Evolutionary conservation across 2,329 filamentous ascomycete genomes (phyloP).

Genomic region (Aschersonia sp.): DNA sequence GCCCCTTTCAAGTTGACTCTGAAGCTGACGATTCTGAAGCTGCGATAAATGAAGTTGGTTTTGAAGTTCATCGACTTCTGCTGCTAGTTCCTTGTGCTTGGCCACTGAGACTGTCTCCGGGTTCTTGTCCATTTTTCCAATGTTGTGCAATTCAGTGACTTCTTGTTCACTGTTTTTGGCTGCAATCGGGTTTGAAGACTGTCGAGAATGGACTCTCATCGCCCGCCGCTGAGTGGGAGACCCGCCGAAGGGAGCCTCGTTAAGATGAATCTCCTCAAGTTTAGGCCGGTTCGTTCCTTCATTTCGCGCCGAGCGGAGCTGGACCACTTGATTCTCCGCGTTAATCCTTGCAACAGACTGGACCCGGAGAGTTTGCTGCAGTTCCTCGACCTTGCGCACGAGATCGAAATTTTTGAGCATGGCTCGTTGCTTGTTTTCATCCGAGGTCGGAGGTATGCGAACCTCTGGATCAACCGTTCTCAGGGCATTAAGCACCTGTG

Average conservation of each 20-base stretch:
- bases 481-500: conserved; percentile 68
- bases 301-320: conserved; percentile 59
- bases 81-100: conserved; percentile 78
- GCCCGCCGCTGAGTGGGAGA: conserved; percentile 62
- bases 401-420: conserved; percentile 69
- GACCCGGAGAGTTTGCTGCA: conserved; percentile 78
- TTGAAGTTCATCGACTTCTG: conserved; percentile 82
- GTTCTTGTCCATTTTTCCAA: conserved; percentile 71
- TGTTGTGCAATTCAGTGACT: conserved; percentile 48
- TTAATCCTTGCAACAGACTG: conserved; percentile 68
- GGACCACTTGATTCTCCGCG: conserved; percentile 69
- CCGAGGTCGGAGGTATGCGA: conserved; percentile 46
- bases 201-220: conserved; percentile 34
- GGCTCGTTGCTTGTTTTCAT: conserved; percentile 45
- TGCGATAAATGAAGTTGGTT: conserved; percentile 88
- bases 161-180: conserved; percentile 60
- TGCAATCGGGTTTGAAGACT: conserved; percentile 63
- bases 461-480: conserved; percentile 74
- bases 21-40: conserved; percentile 89
- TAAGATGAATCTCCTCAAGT: conserved; percentile 77
- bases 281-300: conserved; percentile 60
- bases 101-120: conserved; percentile 71
- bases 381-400: conserved; percentile 70
- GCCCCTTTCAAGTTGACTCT: conserved; percentile 66
- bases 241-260: conserved; percentile 59